phyloP scores from a whole-genome alignment of 352 stramenopile species.

The Aphanomyces cochlioides region DNA sequence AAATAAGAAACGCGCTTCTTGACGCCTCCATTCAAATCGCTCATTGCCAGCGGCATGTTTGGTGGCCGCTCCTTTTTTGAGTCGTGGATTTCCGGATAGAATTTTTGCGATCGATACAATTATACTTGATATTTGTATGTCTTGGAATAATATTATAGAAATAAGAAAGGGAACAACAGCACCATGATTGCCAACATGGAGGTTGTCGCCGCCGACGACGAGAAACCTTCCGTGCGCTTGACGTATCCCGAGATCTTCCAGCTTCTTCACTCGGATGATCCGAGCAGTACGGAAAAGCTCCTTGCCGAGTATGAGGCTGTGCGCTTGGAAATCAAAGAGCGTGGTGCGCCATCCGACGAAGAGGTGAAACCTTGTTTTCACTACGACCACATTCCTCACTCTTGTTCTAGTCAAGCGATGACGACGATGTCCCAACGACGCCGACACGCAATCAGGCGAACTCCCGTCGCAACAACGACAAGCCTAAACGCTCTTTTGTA shows the following conservation, averaged over 20 bases:
- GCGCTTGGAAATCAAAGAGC: slow-evolving; percentile 8
- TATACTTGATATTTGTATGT: slow-evolving; percentile 10
- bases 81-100: neutral
- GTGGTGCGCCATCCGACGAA: neutral
- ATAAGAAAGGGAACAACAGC: neutral
- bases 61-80: slow-evolving; percentile 16
- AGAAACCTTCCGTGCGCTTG: slow-evolving; percentile 1
- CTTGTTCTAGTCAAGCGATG: slow-evolving; percentile 22
- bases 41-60: slow-evolving; percentile 22
- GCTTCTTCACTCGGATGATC: slow-evolving; percentile 18
- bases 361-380: neutral
- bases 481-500: slow-evolving; percentile 17
- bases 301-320: slow-evolving; percentile 22
- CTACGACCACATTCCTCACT: neutral
- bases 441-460: neutral
- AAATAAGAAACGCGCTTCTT: slow-evolving; percentile 88
- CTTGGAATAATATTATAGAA: neutral
- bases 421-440: slow-evolving; percentile 9
- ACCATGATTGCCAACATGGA: neutral
- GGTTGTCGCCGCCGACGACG: neutral
- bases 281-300: slow-evolving; percentile 13
- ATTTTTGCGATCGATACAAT: slow-evolving; percentile 4
- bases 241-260: slow-evolving; percentile 25
- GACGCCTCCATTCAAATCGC: slow-evolving; percentile 17
- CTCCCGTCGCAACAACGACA: slow-evolving; percentile 7